Evolutionary conservation across 2,329 filamentous ascomycete species (phyloP), one percentile per base, ranked within the genome.

Genomic region (Colletotrichum sojae): DNA sequence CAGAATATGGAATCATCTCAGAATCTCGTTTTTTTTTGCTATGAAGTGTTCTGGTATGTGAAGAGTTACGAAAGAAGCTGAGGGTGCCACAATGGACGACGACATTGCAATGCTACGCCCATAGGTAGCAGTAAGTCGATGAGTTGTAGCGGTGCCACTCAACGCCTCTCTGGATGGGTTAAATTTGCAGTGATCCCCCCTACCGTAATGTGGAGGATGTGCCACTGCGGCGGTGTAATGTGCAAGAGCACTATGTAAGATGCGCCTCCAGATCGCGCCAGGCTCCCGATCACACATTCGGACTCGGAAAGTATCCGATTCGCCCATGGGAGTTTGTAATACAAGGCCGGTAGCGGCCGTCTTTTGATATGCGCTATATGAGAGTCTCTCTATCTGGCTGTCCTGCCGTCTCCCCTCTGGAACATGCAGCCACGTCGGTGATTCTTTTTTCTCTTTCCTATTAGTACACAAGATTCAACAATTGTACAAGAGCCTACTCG

Each of bases 401-500:
- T 18, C 55, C 62, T 16, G 25, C 43, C 43, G 16, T 51, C 62
- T 36, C 15, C 31, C 31, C 31, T 10, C 31, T 36, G 31, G 13
- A 22, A 13, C 36, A 46, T 31, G 66, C 43, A 61, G 49, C 51
- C 55, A 51, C 45, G 8, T 22, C 39, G 4, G n/a, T 48, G 18
- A n/a, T 18, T 27, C 15, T 48, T 31, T n/a, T 39, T 20, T 59
- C 18, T 16, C 31, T 27, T 57, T 51, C 13, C 40, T 69, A 39
- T 52, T 69, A 16, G 55, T 66, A 69, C 62, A 60, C 15, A 9
- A 36, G 15, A 55, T 69, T 48, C 53, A 45, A 36, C 53, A 36
- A 69, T 59, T 60, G 36, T 69, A 69, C 66, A 69, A 22, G 52
- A 63, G 64, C 63, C 16, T n/a, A 5, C 13, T 49, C 12, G 6